A percentile compares a stretch with the other conserved stretches of the same genome.
phyloP scores from a whole-genome alignment of 345 rosid species.

The Limnanthes douglasii region DNA sequence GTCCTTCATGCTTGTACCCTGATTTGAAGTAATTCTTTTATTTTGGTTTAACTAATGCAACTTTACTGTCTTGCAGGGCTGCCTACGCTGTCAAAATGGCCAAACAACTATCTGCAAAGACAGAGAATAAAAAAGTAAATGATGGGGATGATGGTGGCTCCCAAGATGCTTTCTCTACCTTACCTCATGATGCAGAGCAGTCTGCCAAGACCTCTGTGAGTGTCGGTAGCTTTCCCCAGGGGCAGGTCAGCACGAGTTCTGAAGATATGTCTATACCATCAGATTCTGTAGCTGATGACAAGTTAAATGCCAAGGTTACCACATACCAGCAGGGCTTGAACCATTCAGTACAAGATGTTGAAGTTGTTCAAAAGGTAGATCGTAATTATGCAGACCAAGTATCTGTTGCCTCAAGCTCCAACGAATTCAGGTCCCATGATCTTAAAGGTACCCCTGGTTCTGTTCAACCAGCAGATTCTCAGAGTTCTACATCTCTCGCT shows the following conservation, averaged over 20 bases:
- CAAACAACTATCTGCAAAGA: constrained; percentile 51
- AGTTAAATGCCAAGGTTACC: constrained; percentile 22
- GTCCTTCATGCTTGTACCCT: constrained; percentile 4
- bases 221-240: constrained; percentile 82
- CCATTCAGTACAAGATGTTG: constrained; percentile 30
- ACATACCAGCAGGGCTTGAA: constrained; percentile 30
- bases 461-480: constrained; percentile 42
- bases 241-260: constrained; percentile 72
- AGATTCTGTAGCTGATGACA: constrained; percentile 31
- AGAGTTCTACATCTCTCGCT: constrained; percentile 44
- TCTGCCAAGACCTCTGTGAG: constrained; percentile 77
- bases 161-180: constrained; percentile 66
- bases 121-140: constrained; percentile 69
- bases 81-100: constrained; percentile 82
- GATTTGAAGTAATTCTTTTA: constrained; percentile 1
- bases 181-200: constrained; percentile 77
- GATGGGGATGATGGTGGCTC: constrained; percentile 72
- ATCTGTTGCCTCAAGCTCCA: constrained; percentile 39
- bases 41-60: neutral
- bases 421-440: constrained; percentile 27
- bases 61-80: constrained; percentile 43
- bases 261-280: constrained; percentile 42
- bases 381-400: constrained; percentile 28
- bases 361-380: constrained; percentile 28
- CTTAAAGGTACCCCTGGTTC: constrained; percentile 18